A percentile compares a stretch with the other conserved stretches of the same genome.
These are phyloP conservation scores for Amanita molliuscula DNA, from an alignment of 768 basidiomycete species.

Conservation along the genomic window DNA sequence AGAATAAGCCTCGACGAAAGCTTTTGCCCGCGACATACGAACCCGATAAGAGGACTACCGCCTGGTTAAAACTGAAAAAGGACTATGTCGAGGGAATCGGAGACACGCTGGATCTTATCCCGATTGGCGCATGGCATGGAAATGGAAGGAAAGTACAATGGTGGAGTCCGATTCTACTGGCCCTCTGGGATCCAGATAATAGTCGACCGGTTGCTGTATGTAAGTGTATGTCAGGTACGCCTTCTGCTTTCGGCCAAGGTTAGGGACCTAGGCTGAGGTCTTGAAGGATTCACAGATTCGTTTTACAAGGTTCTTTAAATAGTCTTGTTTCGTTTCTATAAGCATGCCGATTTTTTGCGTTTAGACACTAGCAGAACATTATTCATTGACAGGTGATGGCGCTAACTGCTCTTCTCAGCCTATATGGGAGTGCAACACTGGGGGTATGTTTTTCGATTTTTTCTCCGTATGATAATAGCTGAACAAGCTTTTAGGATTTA, in stretches of 20 bases:
- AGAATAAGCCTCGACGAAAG: slow-evolving; percentile 40
- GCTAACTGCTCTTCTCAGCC: slow-evolving; percentile 41
- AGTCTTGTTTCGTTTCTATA: neutral
- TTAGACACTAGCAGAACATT: slow-evolving; percentile 46
- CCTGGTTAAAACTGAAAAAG: slow-evolving; percentile 90
- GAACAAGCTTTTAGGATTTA: slow-evolving; percentile 33
- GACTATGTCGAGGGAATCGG: slow-evolving; percentile 78
- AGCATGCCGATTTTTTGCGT: slow-evolving; percentile 22
- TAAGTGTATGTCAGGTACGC: slow-evolving; percentile 81
- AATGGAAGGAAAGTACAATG: slow-evolving; percentile 82
- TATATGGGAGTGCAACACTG: slow-evolving; percentile 52
- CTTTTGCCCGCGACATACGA: slow-evolving; percentile 81
- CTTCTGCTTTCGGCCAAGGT: neutral
- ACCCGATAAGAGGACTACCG: slow-evolving; percentile 75
- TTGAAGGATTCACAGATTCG: slow-evolving; percentile 70
- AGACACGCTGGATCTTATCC: slow-evolving; percentile 66
- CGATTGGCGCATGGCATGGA: slow-evolving; percentile 82
- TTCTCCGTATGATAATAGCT: slow-evolving; percentile 1
- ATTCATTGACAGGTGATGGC: slow-evolving; percentile 38
- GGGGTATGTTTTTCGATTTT: slow-evolving; percentile 33
- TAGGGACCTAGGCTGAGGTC: neutral
- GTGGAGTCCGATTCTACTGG: slow-evolving; percentile 88
- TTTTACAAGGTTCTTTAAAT: slow-evolving; percentile 54
- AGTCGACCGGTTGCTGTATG: slow-evolving; percentile 68
- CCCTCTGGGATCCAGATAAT: slow-evolving; percentile 53